These are phyloP conservation scores for Polyplosphaeria fusca DNA, from an alignment of 495 filamentous ascomycete genomes.

Conservation along the genomic window DNA sequence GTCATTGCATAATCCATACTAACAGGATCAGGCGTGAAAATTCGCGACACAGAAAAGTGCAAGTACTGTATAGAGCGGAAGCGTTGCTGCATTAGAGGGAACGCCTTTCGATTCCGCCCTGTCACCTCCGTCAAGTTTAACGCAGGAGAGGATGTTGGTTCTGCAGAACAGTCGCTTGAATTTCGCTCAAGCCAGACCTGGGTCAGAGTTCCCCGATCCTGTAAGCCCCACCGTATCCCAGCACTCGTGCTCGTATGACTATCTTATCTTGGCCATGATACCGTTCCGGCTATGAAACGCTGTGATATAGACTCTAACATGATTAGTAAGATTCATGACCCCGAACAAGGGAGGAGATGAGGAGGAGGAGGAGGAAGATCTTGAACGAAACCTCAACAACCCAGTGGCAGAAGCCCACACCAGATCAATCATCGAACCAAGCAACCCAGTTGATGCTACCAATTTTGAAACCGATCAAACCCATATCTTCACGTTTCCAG, in stretches of 20 bases:
- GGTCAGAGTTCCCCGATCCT: conserved; percentile 5
- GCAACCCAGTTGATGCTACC: too few species aligned
- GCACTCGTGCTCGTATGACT: too few species aligned
- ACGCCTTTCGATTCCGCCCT: conserved; percentile 18
- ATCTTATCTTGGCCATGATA: too few species aligned
- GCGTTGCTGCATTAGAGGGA: conserved; percentile 5
- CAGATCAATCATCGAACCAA: too few species aligned
- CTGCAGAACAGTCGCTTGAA: conserved; percentile 11
- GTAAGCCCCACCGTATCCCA: background rate
- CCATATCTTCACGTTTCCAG: background rate
- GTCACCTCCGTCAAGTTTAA: conserved; percentile 18
- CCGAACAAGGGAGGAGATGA: conserved; percentile 10
- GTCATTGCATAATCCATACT: too few species aligned
- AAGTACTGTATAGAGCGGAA: conserved; percentile 15
- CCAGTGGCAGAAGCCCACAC: too few species aligned
- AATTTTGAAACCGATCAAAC: too few species aligned
- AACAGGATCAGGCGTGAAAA: conserved; percentile 10
- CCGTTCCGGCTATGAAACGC: too few species aligned
- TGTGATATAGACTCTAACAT: too few species aligned
- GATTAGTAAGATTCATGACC: conserved; percentile 10
- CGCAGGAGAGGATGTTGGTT: conserved; percentile 12
- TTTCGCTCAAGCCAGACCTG: conserved; percentile 10
- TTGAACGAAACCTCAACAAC: too few species aligned
- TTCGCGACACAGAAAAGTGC: conserved; percentile 14
- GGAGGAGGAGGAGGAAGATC: too few species aligned